Evolutionary conservation across 345 rosid species (phyloP).

Genomic region (Punica granatum): DNA sequence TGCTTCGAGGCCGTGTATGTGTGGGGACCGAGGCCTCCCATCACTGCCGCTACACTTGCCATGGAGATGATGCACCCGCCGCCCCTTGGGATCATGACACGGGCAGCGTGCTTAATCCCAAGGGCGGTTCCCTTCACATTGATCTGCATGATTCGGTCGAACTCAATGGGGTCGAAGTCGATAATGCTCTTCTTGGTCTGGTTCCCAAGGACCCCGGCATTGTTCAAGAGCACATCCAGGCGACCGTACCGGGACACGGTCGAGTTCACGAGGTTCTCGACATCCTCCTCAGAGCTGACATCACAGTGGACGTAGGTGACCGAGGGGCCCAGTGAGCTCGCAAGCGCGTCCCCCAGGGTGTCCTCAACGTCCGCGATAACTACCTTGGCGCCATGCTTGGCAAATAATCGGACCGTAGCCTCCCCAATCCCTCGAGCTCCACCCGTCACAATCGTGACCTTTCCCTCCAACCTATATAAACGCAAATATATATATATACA

Average conservation of each 20-base stretch:
- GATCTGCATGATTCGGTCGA: slow-evolving; percentile 10
- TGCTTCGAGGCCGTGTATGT: slow-evolving; percentile 17
- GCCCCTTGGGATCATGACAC: slow-evolving; percentile 15
- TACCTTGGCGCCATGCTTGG: slow-evolving; percentile 30
- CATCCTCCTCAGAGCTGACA: slow-evolving; percentile 12
- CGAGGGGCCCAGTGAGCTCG: slow-evolving; percentile 7
- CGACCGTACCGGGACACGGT: slow-evolving; percentile 12
- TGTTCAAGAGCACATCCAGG: slow-evolving; percentile 17
- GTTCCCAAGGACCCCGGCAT: slow-evolving; percentile 17
- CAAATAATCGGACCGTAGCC: slow-evolving; percentile 25
- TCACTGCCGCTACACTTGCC: slow-evolving; percentile 14
- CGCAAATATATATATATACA: not conserved
- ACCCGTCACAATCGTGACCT: slow-evolving; percentile 34
- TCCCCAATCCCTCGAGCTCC: slow-evolving; percentile 40
- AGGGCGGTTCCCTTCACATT: slow-evolving; percentile 14
- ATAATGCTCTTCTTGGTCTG: slow-evolving; percentile 17
- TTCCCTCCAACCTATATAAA: slow-evolving; percentile 31
- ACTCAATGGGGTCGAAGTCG: slow-evolving; percentile 13
- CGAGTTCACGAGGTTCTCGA: slow-evolving; percentile 10
- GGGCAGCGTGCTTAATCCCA: slow-evolving; percentile 14
- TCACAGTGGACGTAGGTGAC: slow-evolving; percentile 18
- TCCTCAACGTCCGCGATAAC: slow-evolving; percentile 13
- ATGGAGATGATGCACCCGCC: slow-evolving; percentile 18
- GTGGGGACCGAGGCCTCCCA: slow-evolving; percentile 18
- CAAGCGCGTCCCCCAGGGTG: slow-evolving; percentile 4